Conservation (phyloP, 176 grass and related monocot species). For the Oryza officinalis region DNA sequence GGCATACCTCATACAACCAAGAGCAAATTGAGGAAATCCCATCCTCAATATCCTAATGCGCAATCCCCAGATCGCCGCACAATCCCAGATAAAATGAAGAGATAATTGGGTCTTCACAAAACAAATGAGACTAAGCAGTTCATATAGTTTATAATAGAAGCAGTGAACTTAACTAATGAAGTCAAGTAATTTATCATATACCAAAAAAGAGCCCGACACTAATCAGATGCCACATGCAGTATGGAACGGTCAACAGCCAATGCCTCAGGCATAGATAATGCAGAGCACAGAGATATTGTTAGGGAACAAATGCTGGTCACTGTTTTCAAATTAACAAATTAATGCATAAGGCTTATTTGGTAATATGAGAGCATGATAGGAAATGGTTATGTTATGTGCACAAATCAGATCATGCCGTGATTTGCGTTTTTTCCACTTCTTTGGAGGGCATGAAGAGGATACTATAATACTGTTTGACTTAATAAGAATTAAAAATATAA, state of each 20-base stretch:
- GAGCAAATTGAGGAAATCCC: constrained; percentile 58
- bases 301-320: background rate
- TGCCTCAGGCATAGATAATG: background rate
- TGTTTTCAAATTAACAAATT: constrained; percentile 19
- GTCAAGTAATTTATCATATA: background rate
- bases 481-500: background rate
- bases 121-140: constrained; percentile 42
- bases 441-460: background rate
- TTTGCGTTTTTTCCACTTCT: background rate
- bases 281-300: background rate
- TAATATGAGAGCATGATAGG: background rate
- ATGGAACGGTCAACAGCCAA: background rate
- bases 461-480: background rate
- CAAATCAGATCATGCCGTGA: background rate
- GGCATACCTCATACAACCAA: constrained; percentile 75
- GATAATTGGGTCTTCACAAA: constrained; percentile 62
- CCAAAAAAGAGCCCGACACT: background rate
- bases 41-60: constrained; percentile 73
- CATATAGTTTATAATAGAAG: constrained; percentile 28
- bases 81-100: constrained; percentile 65
- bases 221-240: background rate
- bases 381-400: background rate
- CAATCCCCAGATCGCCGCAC: constrained; percentile 63
- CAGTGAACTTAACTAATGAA: constrained; percentile 4
- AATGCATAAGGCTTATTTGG: background rate